These are phyloP conservation scores for Naganishia kalamii DNA, from an alignment of 768 basidiomycete genomes.

Conservation along the genomic window DNA sequence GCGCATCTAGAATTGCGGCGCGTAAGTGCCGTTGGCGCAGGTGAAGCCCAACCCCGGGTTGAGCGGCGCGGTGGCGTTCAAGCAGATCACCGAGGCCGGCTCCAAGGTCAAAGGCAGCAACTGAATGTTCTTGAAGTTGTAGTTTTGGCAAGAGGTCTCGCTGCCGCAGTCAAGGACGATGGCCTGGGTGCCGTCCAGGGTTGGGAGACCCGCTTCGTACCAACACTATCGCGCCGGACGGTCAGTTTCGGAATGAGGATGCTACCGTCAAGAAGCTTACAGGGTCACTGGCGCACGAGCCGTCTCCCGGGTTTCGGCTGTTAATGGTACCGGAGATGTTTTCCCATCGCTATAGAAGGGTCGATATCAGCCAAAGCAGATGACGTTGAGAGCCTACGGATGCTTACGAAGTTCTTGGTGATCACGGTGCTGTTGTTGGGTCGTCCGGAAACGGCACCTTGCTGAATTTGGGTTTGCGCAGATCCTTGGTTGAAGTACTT, in stretches of 20 bases:
- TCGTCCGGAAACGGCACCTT: slow-evolving; percentile 27
- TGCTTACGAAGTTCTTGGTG: slow-evolving; percentile 51
- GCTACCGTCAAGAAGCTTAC: slow-evolving; percentile 4
- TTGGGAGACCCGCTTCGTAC: slow-evolving; percentile 27
- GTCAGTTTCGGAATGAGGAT: background rate
- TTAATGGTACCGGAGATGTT: slow-evolving; percentile 30
- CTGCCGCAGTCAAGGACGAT: slow-evolving; percentile 31
- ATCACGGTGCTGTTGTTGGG: slow-evolving; percentile 32
- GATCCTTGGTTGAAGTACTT: slow-evolving; percentile 45
- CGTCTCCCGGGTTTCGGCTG: slow-evolving; percentile 28
- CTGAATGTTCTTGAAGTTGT: slow-evolving; percentile 29
- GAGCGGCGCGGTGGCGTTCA: slow-evolving; percentile 9
- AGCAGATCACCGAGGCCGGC: slow-evolving; percentile 25
- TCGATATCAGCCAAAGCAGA: slow-evolving; percentile 4
- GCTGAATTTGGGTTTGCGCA: slow-evolving; percentile 22
- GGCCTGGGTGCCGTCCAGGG: slow-evolving; percentile 30
- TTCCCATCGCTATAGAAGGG: slow-evolving; percentile 9
- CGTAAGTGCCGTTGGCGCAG: slow-evolving; percentile 29
- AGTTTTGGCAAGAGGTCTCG: slow-evolving; percentile 27
- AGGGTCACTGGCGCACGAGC: slow-evolving; percentile 29
- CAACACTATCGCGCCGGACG: slow-evolving; percentile 23
- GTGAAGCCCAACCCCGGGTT: slow-evolving; percentile 30
- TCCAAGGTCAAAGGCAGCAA: slow-evolving; percentile 25
- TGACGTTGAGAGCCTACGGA: background rate
- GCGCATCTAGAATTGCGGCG: background rate